Evolutionary conservation across 139 green algal species (phyloP), one percentile per base, ranked within the genome.

Genomic region (Chlamydomonas schloesseri): DNA sequence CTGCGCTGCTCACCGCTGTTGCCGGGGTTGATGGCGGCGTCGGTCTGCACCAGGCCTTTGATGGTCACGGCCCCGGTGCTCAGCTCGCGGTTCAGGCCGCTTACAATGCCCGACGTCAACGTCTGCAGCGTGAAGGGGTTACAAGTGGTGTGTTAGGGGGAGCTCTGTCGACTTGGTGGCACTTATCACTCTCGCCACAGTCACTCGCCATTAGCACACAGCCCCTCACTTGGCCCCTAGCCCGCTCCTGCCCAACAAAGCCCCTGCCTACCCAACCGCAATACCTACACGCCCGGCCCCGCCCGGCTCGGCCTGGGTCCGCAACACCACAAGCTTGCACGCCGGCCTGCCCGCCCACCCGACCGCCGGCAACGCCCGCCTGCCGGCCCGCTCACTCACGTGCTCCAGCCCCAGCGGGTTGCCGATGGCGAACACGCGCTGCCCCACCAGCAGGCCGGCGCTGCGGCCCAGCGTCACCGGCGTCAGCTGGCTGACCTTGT

Each of bases 1-100:
- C n/a, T n/a, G n/a, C n/a, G n/a, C n/a, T 55, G 21, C 73, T 33
- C 29, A 84, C 78, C 79, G 60, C 60, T 75, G 68, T 76, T 85
- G 55, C 94, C 94, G 29, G 93, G 92, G 84, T 97, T 96, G 91
- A 97, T 96, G 21, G 89, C 89, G 26, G 89, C 89, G 50, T 92
- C 89, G 29, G 81, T 84, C 62, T 89, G 88, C 21, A 91, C 82
- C n/a, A 91, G 76, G 0, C 88, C 88, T 78, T 89, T 89, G 71
- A 91, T 89, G 50, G 65, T 82, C 9, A 64, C 29, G 4, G 67
- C 5, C 11, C 88, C 88, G 1, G 65, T 87, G 69, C 36, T 79
- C 13, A 93, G 86, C 86, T 93, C 90, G 33, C 88, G 86, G 17
- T 86, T 88, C 1, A 93, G 55, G 33, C 90, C 90, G 65, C 65